Conservation (phyloP, 306 rosid genomes). For the Herpetospermum pedunculosum region DNA sequence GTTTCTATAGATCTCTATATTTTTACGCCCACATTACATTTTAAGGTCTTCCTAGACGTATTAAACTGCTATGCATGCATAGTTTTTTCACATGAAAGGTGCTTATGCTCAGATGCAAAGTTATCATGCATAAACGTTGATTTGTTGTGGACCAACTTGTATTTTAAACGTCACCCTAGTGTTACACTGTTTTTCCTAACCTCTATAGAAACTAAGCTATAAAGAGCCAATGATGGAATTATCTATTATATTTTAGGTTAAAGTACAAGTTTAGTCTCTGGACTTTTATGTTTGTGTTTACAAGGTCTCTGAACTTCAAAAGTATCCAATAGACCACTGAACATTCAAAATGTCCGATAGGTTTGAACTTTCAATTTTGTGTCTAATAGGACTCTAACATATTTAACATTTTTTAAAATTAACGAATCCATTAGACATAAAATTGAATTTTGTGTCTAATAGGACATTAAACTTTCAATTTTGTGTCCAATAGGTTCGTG, state of each 20-base stretch:
- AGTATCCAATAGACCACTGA: too few relatives aligned
- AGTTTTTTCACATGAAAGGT: not conserved
- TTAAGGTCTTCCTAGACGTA: not conserved
- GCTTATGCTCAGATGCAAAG: not conserved
- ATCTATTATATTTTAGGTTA: not conserved
- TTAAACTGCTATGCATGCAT: not conserved
- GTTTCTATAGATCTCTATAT: not conserved
- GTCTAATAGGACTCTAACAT: too few relatives aligned
- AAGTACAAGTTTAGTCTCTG: too few relatives aligned
- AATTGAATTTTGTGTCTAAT: too few relatives aligned
- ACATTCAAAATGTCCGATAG: too few relatives aligned
- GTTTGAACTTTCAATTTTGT: too few relatives aligned
- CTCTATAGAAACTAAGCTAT: not conserved
- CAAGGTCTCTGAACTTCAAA: too few relatives aligned
- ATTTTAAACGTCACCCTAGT: not conserved
- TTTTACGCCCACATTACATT: not conserved
- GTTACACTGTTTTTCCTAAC: not conserved
- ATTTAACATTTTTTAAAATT: too few relatives aligned
- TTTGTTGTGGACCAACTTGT: not conserved
- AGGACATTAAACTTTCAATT: too few relatives aligned
- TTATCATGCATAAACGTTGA: not conserved
- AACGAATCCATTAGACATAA: too few relatives aligned
- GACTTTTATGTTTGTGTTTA: too few relatives aligned
- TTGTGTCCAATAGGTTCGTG: too few relatives aligned
- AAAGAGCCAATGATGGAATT: not conserved